A percentile compares a stretch with the other conserved stretches of the same genome.
These are phyloP conservation scores for Helicostylum pulchrum DNA, from an alignment of 192 early-diverging fungal species.

Conservation along the genomic window DNA sequence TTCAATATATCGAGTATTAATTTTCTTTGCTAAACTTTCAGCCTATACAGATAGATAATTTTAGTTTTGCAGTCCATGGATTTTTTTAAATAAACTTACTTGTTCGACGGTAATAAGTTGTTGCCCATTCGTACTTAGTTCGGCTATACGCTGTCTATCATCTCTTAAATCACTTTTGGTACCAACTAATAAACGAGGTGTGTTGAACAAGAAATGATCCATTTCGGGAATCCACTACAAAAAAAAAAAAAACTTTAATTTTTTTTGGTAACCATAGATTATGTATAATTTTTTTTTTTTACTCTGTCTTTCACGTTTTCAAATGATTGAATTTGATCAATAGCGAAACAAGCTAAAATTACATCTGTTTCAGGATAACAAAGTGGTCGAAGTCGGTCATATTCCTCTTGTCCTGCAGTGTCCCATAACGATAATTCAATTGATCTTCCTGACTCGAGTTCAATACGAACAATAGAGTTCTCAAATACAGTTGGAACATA, in stretches of 20 bases:
- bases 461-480: conserved; percentile 91
- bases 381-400: conserved; percentile 86
- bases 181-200: conserved; percentile 80
- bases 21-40: background rate
- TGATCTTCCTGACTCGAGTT: conserved; percentile 84
- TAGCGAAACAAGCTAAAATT: conserved; percentile 15
- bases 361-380: conserved; percentile 84
- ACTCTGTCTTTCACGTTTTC: conserved; percentile 20
- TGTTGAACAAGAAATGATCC: conserved; percentile 78
- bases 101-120: background rate
- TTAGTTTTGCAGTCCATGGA: background rate
- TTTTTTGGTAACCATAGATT: no score
- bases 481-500: conserved; percentile 60
- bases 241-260: background rate
- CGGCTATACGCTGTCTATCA: conserved; percentile 71
- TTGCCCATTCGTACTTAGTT: conserved; percentile 46
- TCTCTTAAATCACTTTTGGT: conserved; percentile 91
- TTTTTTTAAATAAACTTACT: background rate
- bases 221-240: conserved; percentile 84
- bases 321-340: conserved; percentile 19
- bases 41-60: background rate
- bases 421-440: conserved; percentile 92
- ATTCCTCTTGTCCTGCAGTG: conserved; percentile 93
- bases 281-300: background rate
- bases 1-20: conserved; percentile 12